Percentiles rank a stretch among this genome's conserved stretches.
These are phyloP conservation scores for Acacia concinna DNA, from an alignment of 331 rosid species.

Conservation along the genomic window DNA sequence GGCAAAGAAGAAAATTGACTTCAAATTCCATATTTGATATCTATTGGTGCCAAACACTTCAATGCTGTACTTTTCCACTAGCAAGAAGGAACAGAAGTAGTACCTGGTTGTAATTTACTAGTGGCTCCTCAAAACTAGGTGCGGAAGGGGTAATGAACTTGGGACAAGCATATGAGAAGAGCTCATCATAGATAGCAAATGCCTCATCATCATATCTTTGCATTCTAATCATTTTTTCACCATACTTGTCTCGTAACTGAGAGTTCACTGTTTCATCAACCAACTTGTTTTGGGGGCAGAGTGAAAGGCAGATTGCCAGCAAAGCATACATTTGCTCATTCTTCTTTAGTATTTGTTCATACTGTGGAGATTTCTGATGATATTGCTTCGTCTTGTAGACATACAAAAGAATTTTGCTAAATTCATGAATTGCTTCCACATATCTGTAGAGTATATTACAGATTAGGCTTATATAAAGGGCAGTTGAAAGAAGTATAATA, in stretches of 20 bases:
- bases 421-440: constrained; percentile 93
- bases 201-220: constrained; percentile 95
- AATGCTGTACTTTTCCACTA: neutral
- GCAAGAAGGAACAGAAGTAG: neutral
- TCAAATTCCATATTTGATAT: constrained; percentile 15
- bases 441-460: constrained; percentile 51
- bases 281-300: constrained; percentile 86
- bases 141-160: constrained; percentile 96
- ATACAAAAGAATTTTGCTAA: constrained; percentile 84
- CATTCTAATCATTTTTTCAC: constrained; percentile 96
- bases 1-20: neutral
- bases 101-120: constrained; percentile 96
- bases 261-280: constrained; percentile 89
- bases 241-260: constrained; percentile 93
- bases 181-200: constrained; percentile 92
- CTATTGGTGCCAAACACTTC: neutral
- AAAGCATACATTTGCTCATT: constrained; percentile 99
- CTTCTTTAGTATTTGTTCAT: constrained; percentile 95
- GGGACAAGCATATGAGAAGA: constrained; percentile 98
- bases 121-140: constrained; percentile 94
- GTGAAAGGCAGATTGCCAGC: constrained; percentile 91
- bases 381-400: constrained; percentile 75
- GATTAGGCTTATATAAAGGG: neutral
- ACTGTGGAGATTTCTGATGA: constrained; percentile 93
- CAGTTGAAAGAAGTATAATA: neutral